Conservation (phyloP, 1,284 basidiomycete genomes). For the Caloboletus inedulis region DNA sequence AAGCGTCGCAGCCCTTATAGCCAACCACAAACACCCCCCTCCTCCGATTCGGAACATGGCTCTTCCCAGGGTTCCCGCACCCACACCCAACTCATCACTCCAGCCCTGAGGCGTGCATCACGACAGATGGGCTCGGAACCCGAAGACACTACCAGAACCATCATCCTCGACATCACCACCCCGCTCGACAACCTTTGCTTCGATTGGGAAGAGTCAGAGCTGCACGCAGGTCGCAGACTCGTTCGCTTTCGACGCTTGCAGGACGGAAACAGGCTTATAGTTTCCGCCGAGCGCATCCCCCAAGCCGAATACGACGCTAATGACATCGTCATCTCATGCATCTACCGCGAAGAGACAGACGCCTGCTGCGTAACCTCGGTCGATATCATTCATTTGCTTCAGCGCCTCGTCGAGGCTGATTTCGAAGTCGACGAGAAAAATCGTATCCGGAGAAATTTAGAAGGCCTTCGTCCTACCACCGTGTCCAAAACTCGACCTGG, state of each 20-base stretch:
- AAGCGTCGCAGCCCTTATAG: conserved; percentile 33
- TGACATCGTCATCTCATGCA: conserved; percentile 81
- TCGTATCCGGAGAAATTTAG: conserved; percentile 89
- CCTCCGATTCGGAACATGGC: conserved; percentile 30
- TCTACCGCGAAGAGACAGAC: conserved; percentile 78
- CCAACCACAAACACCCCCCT: conserved; percentile 27
- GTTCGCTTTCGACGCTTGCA: conserved; percentile 66
- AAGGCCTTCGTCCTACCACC: conserved; percentile 88
- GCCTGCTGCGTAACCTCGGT: conserved; percentile 90
- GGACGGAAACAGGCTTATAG: conserved; percentile 56
- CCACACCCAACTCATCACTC: conserved; percentile 7
- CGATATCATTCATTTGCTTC: conserved; percentile 91
- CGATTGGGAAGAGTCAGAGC: conserved; percentile 58
- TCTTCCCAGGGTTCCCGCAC: conserved; percentile 16
- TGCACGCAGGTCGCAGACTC: conserved; percentile 60
- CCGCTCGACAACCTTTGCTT: conserved; percentile 51
- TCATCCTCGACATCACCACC: conserved; percentile 55
- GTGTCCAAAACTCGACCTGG: conserved; percentile 84
- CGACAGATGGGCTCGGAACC: conserved; percentile 22
- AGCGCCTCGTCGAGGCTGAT: conserved; percentile 78
- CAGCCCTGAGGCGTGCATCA: conserved; percentile 26
- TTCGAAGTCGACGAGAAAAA: conserved; percentile 97
- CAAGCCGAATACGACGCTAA: conserved; percentile 56
- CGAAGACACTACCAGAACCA: conserved; percentile 43
- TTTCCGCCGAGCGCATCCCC: conserved; percentile 60